Evolutionary conservation across 306 rosid species (phyloP), one percentile per base, ranked within the genome.

Genomic region (Inga leiocalycina): DNA sequence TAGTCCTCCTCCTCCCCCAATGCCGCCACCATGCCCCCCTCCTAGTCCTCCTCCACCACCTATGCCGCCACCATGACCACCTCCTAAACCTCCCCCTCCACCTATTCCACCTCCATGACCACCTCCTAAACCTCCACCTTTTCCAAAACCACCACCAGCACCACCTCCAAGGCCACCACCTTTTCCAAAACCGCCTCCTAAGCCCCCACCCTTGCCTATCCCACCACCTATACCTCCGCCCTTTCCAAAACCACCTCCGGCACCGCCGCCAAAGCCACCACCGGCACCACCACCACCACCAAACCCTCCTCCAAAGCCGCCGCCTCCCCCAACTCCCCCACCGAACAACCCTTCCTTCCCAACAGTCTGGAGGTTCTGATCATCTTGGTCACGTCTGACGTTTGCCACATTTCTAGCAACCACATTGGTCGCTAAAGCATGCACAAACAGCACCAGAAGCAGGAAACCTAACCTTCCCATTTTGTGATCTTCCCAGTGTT

Each of bases 361-460:
- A 39, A 81, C 16, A 13, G 71, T 85, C 57, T 88, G 1, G 35
- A 77, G 37, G 83, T 86, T 88, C 83, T 83, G 80, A 32, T 88
- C 82, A 39, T 88, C 88, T 14, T 90, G 87, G 19, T 85, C 88
- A 51, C 77, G 67, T 75, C 69, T 80, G 61, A 79, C 87, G 69
- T 48, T 76, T 51, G 77, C 89, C 44, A 89, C 91, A 82, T 88
- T 77, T 81, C 92, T 90, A 3, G 97, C 97, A 82, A 75, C 80
- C 89, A 91, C 97, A 87, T 76, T 86, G 86, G 35, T 87, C 34
- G 82, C 89, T 80, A 91, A 67, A 80, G 72, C 86, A 74, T 90
- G 83, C 61, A 82, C 81, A 80, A 93, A 91, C 6, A 94, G 51
- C 83, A 93, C 56, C 66, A 85, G 46, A 73, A 93, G 68, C 78